Conservation (phyloP, 129 eudicot genomes). For the Saposhnikovia divaricata region DNA sequence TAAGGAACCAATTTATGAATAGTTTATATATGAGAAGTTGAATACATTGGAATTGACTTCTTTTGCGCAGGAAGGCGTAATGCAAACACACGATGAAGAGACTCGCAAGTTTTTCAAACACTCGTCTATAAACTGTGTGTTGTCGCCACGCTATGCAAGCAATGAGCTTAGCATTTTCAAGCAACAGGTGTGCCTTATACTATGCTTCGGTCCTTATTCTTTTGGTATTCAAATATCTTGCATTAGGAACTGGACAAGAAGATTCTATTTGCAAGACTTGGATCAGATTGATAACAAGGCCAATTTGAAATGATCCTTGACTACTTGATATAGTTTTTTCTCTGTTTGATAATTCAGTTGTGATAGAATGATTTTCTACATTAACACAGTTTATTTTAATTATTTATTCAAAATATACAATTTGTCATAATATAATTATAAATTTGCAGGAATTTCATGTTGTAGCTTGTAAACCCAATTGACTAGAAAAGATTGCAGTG, state of each 20-base stretch:
- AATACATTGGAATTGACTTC: neutral
- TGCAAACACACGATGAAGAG: constrained; percentile 79
- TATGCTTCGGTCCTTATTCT: neutral
- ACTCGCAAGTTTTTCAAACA: constrained; percentile 65
- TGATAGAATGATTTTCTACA: neutral
- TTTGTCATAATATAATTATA: neutral
- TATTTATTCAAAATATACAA: too few species aligned
- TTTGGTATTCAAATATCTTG: neutral
- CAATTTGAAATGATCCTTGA: neutral
- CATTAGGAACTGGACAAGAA: neutral
- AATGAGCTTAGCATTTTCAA: constrained; percentile 72
- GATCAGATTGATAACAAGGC: neutral
- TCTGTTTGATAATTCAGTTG: neutral
- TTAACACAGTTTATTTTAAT: neutral
- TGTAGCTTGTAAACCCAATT: neutral
- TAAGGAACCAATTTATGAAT: neutral
- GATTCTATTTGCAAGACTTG: neutral
- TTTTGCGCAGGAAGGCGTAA: constrained; percentile 55
- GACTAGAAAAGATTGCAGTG: neutral
- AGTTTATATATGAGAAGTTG: neutral
- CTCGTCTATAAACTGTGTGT: constrained; percentile 55
- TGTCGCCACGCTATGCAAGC: constrained; percentile 69
- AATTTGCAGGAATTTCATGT: neutral
- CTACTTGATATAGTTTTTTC: neutral
- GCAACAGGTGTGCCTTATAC: constrained; percentile 59